Percentiles rank a stretch among this genome's conserved stretches.
Conservation (phyloP, 805 yeast species). For the Yarrowia porcina region DNA sequence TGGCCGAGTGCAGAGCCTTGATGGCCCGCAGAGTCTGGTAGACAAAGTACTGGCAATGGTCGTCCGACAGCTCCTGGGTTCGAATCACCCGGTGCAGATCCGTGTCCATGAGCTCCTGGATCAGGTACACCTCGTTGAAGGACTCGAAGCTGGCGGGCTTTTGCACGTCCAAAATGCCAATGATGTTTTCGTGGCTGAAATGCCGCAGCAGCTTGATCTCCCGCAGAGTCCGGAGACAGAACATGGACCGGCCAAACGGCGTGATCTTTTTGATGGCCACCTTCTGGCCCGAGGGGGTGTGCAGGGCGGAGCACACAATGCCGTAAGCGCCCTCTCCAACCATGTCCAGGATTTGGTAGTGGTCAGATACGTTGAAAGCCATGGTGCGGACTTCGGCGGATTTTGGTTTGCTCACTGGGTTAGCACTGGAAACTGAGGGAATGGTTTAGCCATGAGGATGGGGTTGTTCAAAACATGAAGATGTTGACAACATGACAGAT, state of each 20-base stretch:
- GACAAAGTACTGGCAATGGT: conserved; percentile 88
- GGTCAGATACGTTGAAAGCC: conserved; percentile 78
- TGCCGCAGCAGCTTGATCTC: conserved; percentile 86
- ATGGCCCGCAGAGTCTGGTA: conserved; percentile 89
- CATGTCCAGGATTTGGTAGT: conserved; percentile 77
- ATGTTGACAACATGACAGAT: too few relatives aligned
- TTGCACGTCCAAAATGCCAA: conserved; percentile 84
- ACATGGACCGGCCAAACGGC: conserved; percentile 86
- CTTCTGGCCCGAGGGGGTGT: conserved; percentile 76
- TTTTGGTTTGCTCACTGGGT: conserved; percentile 12
- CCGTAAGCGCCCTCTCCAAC: conserved; percentile 98
- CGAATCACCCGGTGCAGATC: conserved; percentile 96
- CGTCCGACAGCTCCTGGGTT: conserved; percentile 82
- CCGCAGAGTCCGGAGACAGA: conserved; percentile 82
- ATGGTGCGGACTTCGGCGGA: conserved; percentile 42
- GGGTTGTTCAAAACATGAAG: too few relatives aligned
- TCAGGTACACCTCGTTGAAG: conserved; percentile 83
- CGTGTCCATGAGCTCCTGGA: conserved; percentile 89
- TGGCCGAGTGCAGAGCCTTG: conserved; percentile 89
- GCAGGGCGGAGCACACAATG: conserved; percentile 82
- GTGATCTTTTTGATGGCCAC: conserved; percentile 96
- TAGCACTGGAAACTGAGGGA: background rate
- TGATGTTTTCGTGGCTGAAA: conserved; percentile 91
- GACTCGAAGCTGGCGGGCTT: conserved; percentile 71
- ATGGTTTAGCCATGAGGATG: too few relatives aligned